Conservation (phyloP, 1,139 yeast species). For the Scheffersomyces parashehatae region DNA sequence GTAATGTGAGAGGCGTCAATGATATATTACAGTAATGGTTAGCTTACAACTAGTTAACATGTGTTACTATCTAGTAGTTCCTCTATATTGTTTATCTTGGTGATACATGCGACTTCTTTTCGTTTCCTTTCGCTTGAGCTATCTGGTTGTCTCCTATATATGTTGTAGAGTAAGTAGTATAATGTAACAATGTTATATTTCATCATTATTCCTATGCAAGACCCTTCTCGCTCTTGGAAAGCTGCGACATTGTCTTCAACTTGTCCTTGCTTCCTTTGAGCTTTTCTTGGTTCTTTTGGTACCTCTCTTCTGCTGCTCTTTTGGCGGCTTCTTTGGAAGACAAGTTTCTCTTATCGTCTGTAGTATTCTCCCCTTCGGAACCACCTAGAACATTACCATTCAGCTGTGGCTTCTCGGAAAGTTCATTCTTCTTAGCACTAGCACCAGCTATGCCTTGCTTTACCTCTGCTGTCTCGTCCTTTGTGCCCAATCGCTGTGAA, state of each 20-base stretch:
- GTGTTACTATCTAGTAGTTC: no score
- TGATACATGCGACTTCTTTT: no score
- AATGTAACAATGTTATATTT: no score
- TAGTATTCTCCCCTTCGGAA: background rate
- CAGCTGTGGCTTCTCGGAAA: background rate
- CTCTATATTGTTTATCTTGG: no score
- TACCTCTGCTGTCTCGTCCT: background rate
- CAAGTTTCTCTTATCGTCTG: background rate
- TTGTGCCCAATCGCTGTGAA: background rate
- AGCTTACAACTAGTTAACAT: no score
- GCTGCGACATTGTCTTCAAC: constrained; percentile 29
- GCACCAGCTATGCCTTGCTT: no score
- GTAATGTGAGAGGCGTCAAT: no score
- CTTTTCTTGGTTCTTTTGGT: constrained; percentile 26
- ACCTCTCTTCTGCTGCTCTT: constrained; percentile 37
- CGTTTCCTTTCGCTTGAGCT: no score
- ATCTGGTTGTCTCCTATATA: no score
- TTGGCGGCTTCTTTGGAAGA: constrained; percentile 33
- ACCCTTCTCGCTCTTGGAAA: constrained; percentile 37
- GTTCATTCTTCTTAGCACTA: background rate
- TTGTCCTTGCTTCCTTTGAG: constrained; percentile 26
- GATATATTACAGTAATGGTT: no score
- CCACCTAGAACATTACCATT: constrained; percentile 1
- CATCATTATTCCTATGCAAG: constrained; percentile 1
- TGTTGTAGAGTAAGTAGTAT: no score